These are phyloP conservation scores for Taxawa tesnikishii DNA, from an alignment of 2,329 filamentous ascomycete species.

Conservation along the genomic window DNA sequence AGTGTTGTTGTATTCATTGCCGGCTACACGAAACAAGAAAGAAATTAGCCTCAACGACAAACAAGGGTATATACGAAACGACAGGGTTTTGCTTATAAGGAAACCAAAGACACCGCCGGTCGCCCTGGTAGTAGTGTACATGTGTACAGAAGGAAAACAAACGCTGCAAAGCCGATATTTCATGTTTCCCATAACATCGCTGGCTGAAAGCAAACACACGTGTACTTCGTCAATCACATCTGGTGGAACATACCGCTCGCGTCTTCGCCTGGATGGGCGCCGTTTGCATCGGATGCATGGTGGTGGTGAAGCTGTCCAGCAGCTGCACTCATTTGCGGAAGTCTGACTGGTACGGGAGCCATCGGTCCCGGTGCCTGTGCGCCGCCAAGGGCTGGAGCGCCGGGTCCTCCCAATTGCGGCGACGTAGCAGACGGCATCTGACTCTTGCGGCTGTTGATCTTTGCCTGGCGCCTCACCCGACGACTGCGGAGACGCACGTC, in stretches of 20 bases:
- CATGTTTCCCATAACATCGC: constrained; percentile 1
- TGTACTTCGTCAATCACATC: constrained; percentile 53
- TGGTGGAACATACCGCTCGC: constrained; percentile 98
- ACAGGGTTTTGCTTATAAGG: constrained; percentile 12
- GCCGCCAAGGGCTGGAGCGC: background rate
- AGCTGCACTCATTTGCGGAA: constrained; percentile 3
- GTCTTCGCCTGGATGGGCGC: constrained; percentile 45
- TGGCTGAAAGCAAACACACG: background rate
- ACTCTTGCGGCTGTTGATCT: constrained; percentile 57
- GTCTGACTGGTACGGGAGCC: background rate
- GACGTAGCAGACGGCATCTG: background rate
- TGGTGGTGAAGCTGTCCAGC: constrained; percentile 9
- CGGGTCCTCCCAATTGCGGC: background rate
- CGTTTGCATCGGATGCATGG: constrained; percentile 11
- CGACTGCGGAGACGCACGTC: constrained; percentile 83
- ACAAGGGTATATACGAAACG: constrained; percentile 12
- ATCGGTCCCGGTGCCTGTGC: background rate
- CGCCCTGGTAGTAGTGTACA: constrained; percentile 14
- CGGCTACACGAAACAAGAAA: constrained; percentile 35
- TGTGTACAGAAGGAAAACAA: constrained; percentile 8
- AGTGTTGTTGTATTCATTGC: constrained; percentile 46
- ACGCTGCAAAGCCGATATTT: constrained; percentile 1
- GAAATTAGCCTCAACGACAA: constrained; percentile 27
- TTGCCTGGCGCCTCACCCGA: constrained; percentile 87
- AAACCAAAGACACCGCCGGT: constrained; percentile 18